Conservation (phyloP, 805 yeast species). For the Ogataea dorogensis region DNA sequence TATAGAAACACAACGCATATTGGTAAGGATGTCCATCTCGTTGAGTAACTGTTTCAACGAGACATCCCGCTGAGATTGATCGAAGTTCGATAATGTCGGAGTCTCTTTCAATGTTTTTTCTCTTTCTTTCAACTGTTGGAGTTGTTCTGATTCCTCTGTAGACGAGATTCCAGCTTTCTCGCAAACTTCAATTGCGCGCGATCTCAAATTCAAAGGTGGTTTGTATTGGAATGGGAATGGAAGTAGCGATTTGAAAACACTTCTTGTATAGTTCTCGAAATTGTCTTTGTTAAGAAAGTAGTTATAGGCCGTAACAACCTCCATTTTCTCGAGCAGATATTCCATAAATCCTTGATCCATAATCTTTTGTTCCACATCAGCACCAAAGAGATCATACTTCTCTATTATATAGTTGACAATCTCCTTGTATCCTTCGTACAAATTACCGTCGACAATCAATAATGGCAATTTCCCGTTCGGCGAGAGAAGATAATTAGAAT, state of each 20-base stretch:
- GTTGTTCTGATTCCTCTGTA: slow-evolving; percentile 26
- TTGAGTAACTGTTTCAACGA: slow-evolving; percentile 24
- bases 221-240: slow-evolving; percentile 78
- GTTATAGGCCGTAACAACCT: slow-evolving; percentile 53
- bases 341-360: slow-evolving; percentile 45
- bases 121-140: slow-evolving; percentile 26
- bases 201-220: slow-evolving; percentile 51
- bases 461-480: slow-evolving; percentile 51
- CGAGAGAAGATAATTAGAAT: slow-evolving; percentile 58
- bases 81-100: slow-evolving; percentile 31
- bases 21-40: slow-evolving; percentile 30
- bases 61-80: slow-evolving; percentile 25
- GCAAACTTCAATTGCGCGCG: slow-evolving; percentile 33
- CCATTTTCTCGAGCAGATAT: slow-evolving; percentile 41
- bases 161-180: slow-evolving; percentile 33
- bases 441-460: slow-evolving; percentile 26
- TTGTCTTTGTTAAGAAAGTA: slow-evolving; percentile 54
- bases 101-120: slow-evolving; percentile 26
- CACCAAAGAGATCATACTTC: slow-evolving; percentile 3
- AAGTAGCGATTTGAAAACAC: slow-evolving; percentile 48
- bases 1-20: slow-evolving; percentile 31
- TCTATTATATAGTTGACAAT: slow-evolving; percentile 36
- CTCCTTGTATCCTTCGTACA: slow-evolving; percentile 41
- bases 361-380: slow-evolving; percentile 22
- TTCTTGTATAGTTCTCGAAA: slow-evolving; percentile 60